Conservation (phyloP, 2,329 filamentous ascomycete genomes). For the Herpotrichia juniperi region DNA sequence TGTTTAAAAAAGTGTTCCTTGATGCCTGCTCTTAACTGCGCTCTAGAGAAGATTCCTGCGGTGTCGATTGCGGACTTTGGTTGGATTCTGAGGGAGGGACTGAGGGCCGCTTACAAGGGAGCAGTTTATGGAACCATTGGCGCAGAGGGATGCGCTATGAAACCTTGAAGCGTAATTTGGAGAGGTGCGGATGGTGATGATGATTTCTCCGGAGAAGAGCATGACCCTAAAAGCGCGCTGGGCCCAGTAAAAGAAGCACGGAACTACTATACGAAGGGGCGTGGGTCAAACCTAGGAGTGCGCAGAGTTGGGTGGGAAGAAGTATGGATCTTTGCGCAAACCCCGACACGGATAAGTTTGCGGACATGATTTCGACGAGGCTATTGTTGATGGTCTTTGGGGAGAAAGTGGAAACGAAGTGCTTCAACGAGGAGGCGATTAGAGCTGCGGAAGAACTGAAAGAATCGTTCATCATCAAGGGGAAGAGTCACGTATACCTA, state of each 20-base stretch:
- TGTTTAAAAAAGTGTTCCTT: too few species aligned
- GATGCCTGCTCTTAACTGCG: too few species aligned
- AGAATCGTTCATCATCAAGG: conserved; percentile 24
- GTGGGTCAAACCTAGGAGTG: background rate
- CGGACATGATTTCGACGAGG: conserved; percentile 27
- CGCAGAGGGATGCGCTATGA: background rate
- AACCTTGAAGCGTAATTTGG: background rate
- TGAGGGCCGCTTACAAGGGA: background rate
- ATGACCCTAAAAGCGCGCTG: background rate
- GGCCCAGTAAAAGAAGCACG: background rate
- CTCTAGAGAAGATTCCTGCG: too few species aligned
- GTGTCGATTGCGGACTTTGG: background rate
- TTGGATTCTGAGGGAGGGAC: background rate
- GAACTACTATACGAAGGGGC: background rate
- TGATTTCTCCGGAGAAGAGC: background rate
- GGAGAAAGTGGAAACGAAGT: conserved; percentile 20
- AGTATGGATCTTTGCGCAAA: conserved; percentile 32
- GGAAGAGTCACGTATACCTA: conserved; percentile 25
- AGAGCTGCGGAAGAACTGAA: conserved; percentile 28
- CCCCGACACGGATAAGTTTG: conserved; percentile 21
- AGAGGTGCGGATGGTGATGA: background rate
- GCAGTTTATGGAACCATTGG: background rate
- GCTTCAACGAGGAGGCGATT: conserved; percentile 25
- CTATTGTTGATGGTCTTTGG: conserved; percentile 32
- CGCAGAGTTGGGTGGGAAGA: conserved; percentile 16